Conservation (phyloP, 495 filamentous ascomycete species). For the Mytilinidion resinicola region DNA sequence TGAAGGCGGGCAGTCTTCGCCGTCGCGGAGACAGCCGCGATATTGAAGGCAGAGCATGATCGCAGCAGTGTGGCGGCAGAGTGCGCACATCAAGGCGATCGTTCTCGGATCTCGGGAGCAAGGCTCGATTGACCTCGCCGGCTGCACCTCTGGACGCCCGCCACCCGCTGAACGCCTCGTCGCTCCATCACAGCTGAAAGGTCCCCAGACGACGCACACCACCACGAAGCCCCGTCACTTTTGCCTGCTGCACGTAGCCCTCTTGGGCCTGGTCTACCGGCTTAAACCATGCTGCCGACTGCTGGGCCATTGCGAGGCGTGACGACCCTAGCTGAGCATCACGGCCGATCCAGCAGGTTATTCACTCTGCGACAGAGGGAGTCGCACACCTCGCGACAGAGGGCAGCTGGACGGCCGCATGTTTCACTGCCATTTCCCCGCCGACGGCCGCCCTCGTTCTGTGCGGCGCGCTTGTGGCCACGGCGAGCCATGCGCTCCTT, state of each 20-base stretch:
- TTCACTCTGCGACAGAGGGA: too few species aligned
- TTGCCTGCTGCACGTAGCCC: background rate
- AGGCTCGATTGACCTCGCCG: too few species aligned
- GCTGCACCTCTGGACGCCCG: background rate
- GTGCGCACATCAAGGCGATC: too few species aligned
- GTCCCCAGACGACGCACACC: background rate
- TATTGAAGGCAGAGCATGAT: too few species aligned
- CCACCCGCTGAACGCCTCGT: background rate
- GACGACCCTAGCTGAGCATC: conserved; percentile 2
- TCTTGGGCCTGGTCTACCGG: background rate
- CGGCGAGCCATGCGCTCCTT: background rate
- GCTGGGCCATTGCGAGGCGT: background rate
- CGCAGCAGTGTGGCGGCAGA: too few species aligned
- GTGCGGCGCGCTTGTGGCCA: background rate
- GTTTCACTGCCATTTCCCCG: background rate
- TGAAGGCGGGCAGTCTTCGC: too few species aligned
- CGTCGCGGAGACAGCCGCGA: too few species aligned
- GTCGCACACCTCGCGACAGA: background rate
- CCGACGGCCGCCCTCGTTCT: background rate
- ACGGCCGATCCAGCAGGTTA: background rate
- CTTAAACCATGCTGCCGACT: background rate
- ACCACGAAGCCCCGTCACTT: background rate
- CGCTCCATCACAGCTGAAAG: background rate
- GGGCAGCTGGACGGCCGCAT: background rate
- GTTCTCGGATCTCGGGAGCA: too few species aligned